Conservation (phyloP, 345 rosid species). For the Erysimum cheiranthoides region DNA sequence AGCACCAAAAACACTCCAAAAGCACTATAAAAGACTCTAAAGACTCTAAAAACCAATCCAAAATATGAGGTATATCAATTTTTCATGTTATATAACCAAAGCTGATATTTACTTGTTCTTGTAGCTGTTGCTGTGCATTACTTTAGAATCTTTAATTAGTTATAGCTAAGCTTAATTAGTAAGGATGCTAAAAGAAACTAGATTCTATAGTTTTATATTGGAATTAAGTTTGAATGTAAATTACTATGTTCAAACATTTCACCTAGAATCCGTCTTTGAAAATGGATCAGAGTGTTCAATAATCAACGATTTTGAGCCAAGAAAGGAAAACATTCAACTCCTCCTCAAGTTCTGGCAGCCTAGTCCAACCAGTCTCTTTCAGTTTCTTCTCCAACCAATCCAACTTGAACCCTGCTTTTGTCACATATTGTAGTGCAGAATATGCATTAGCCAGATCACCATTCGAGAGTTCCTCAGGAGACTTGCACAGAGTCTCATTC, state of each 20-base stretch:
- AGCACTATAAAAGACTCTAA: no score
- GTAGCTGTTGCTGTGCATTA: no score
- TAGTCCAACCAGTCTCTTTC: background rate
- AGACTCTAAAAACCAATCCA: no score
- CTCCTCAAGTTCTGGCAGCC: background rate
- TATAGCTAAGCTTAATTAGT: background rate
- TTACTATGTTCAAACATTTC: no score
- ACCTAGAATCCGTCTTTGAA: no score
- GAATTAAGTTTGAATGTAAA: no score
- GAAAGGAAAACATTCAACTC: background rate
- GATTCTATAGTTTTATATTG: background rate
- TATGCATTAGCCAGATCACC: background rate
- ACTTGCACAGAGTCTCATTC: background rate
- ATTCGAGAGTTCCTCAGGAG: background rate
- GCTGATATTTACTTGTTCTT: no score
- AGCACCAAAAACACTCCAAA: no score
- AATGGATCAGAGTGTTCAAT: no score
- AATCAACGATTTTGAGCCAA: no score
- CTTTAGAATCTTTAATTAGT: conserved; percentile 1
- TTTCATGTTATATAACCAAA: no score
- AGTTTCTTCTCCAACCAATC: background rate
- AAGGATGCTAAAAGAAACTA: background rate
- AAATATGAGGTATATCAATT: no score
- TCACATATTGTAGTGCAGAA: background rate
- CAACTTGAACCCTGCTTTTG: background rate